Evolutionary conservation across 331 rosid species (phyloP), one percentile per base, ranked within the genome.

Genomic region (Malus hybrid): DNA sequence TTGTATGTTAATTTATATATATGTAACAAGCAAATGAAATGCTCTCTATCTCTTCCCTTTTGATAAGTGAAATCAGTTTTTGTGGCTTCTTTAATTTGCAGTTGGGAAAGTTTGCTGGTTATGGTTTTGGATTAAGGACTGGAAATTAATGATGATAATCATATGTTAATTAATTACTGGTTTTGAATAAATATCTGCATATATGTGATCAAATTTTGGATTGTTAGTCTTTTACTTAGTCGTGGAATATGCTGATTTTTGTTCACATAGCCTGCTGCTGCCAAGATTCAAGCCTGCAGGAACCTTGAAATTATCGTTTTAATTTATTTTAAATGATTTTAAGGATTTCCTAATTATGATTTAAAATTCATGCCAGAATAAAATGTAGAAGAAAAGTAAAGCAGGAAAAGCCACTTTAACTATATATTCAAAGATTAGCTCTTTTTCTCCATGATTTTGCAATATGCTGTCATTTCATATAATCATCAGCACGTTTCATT

Each of bases 381-480:
- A 39, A 22, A 16, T 36, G 34, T 24, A 70, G 39, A 70, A 73
- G 13, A 67, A 22, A 42, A 70, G 62, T 33, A 63, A 36, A 72
- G 60, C 34, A 15, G 34, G 24, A 80, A 84, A 86, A 42, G 88
- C 71, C 58, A 63, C 80, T 79, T 85, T 79, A 52, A 12, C 46
- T 3, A 10, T 42, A 10, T 42, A 42, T 42, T 42, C 46, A 42
- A 42, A 42, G 46, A 42, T 42, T 10, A 42, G n/a, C 7, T 29
- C 75, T 62, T 62, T 68, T 57, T 57, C 3, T 58, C 48, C 78
- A 22, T 50, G 36, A 68, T 68, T 63, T 68, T 74, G 67, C 46
- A 79, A 64, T 88, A 83, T 89, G 86, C 65, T 87, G 88, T 86
- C 89, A 80, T 73, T 55, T 74, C 74, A 81, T 81, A 61, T 26